Conservation (phyloP, 495 filamentous ascomycete genomes). For the Hypoxylon rickii region DNA sequence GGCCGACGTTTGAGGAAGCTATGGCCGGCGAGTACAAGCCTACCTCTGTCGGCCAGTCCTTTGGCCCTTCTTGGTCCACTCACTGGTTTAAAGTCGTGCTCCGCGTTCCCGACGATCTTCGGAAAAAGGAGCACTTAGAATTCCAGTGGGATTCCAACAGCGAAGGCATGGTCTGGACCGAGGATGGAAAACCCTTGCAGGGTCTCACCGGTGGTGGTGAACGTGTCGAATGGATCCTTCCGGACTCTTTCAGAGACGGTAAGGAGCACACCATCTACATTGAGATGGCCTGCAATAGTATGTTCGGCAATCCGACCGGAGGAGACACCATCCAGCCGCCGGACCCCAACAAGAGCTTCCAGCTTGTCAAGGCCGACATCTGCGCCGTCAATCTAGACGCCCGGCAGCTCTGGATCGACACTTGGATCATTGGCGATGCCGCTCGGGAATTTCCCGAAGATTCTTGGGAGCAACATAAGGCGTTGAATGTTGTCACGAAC, state of each 20-base stretch:
- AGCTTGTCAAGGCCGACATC: constrained; percentile 79
- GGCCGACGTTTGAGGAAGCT: constrained; percentile 90
- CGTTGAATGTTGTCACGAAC: constrained; percentile 77
- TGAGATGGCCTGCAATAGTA: constrained; percentile 97
- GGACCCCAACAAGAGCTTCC: constrained; percentile 76
- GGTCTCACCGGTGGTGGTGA: constrained; percentile 93
- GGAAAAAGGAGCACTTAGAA: constrained; percentile 76
- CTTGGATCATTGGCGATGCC: constrained; percentile 92
- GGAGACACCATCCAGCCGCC: constrained; percentile 91
- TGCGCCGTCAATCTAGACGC: constrained; percentile 87
- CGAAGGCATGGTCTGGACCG: constrained; percentile 88
- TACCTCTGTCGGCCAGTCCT: constrained; percentile 75
- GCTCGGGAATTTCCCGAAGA: constrained; percentile 78
- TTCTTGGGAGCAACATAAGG: constrained; percentile 85
- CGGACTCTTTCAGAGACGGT: constrained; percentile 77
- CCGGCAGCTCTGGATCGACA: constrained; percentile 82
- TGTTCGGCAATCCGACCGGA: constrained; percentile 91
- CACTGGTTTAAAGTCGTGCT: constrained; percentile 92
- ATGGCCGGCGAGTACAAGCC: constrained; percentile 75
- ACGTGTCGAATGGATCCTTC: constrained; percentile 86
- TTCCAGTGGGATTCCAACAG: constrained; percentile 95
- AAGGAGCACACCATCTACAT: constrained; percentile 88
- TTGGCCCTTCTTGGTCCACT: constrained; percentile 97
- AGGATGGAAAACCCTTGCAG: constrained; percentile 86
- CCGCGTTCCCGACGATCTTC: constrained; percentile 72